Conservation (phyloP, 352 stramenopile species). For the Globisporangium cederbergense region DNA sequence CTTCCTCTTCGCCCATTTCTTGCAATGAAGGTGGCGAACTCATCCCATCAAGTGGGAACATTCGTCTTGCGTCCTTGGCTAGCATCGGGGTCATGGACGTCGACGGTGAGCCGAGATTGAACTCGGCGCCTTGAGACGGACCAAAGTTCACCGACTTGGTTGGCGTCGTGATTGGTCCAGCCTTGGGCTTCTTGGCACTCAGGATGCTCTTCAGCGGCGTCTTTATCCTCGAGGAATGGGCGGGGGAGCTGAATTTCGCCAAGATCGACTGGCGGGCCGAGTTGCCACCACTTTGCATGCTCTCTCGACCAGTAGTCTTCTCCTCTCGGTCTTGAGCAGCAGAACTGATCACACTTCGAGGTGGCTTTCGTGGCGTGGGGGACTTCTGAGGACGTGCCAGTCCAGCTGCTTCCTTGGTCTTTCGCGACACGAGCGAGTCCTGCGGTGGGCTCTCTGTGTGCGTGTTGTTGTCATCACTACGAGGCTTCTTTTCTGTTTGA, state of each 20-base stretch:
- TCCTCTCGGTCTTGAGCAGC: neutral
- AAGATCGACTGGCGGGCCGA: conserved; percentile 11
- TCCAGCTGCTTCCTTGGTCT: conserved; percentile 10
- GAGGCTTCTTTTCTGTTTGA: conserved; percentile 11
- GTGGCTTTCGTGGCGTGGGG: conserved; percentile 16
- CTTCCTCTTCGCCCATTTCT: conserved; percentile 41
- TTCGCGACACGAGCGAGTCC: conserved; percentile 13
- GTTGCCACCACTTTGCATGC: neutral
- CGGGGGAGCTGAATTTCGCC: conserved; percentile 15
- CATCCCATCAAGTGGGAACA: conserved; percentile 61
- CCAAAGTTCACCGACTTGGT: conserved; percentile 86
- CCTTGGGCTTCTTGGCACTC: conserved; percentile 60
- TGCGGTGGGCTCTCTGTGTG: conserved; percentile 15
- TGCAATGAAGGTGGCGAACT: conserved; percentile 19
- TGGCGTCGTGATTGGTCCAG: conserved; percentile 45
- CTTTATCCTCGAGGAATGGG: conserved; percentile 20
- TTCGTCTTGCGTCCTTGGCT: conserved; percentile 45
- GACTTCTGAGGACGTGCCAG: conserved; percentile 19
- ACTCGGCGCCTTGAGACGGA: conserved; percentile 71
- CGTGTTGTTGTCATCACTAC: conserved; percentile 2
- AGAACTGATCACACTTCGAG: neutral
- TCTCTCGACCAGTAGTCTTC: neutral
- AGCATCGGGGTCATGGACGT: conserved; percentile 87
- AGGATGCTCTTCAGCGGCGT: conserved; percentile 74
- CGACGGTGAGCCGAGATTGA: conserved; percentile 72